Base-by-base conservation (phyloP, 2,329 filamentous ascomycete genomes). In the Rutstroemia sp. region DNA sequence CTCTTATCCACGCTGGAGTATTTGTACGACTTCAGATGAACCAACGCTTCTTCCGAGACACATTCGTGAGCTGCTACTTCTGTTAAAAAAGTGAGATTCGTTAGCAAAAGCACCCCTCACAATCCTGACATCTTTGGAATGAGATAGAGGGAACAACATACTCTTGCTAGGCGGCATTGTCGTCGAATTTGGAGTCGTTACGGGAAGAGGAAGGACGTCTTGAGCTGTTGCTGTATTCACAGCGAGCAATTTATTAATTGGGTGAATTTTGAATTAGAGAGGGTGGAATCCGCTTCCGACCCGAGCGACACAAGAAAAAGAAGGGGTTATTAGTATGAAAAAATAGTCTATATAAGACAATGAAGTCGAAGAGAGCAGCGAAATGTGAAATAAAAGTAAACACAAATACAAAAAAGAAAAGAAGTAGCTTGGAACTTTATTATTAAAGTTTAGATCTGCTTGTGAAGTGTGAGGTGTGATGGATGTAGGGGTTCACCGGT, bases 1-100 rank as follows among this genome's bases (percentile, higher is more conserved):
- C 92, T 96, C 74, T 96, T 92, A 78, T 99, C 94, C 73, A 99
- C 91, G 67, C 88, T 89, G 65, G 91, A 95, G 74, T 99, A 99
- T 71, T 96, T 95, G 84, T 99, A 99, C 58, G 87, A 86, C 74
- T 91, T 94, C 66, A 99, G 85, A 71, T 96, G 92, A 59, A 88
- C 79, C 64, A 99, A 82, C 54, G 90, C 90, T 68, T 97, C 91
- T 67, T 96, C 90, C 27, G 92, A 95, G 64, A 97, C 77, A 63
- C 87, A 87, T 72, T 87, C 84, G 65, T 84, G 82, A 57, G 76
- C 80, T 53, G 84, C 83, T 72, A 74, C 70, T 66, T 73, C 77
- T 79, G 17, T 44, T 21, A 25, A 46, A 25, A 25, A 62, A n/a
- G 6, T 17, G 25, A 10, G n/a, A 3, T 8, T 48, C 7, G 56